Percentiles rank a stretch among this genome's conserved stretches.
Evolutionary conservation across 1,139 yeast genomes (phyloP).

Genomic region (Taiozyma sp.): DNA sequence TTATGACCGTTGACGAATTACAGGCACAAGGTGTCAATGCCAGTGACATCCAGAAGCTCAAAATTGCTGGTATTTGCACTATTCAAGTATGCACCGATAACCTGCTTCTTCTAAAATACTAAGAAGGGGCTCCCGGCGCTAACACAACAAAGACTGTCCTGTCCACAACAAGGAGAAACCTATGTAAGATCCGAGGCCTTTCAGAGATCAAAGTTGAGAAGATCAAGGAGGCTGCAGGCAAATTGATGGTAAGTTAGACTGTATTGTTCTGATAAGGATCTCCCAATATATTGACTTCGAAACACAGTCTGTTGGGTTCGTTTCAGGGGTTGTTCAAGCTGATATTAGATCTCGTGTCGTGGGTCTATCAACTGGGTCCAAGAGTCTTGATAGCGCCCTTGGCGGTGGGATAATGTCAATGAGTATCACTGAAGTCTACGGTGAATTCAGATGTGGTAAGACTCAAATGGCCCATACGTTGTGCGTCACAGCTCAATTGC

Average conservation of each 20-base stretch:
- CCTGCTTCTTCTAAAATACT: not conserved
- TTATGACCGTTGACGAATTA: slow-evolving; percentile 45
- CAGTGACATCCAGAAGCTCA: slow-evolving; percentile 49
- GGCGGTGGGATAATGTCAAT: slow-evolving; percentile 59
- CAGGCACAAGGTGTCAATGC: slow-evolving; percentile 55
- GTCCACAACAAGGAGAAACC: slow-evolving; percentile 48
- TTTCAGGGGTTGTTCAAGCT: slow-evolving; percentile 47
- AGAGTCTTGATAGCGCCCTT: slow-evolving; percentile 44
- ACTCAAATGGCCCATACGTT: slow-evolving; percentile 56
- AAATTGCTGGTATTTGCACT: slow-evolving; percentile 47
- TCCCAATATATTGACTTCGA: not conserved
- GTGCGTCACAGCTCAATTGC: slow-evolving; percentile 54
- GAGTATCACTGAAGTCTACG: slow-evolving; percentile 60
- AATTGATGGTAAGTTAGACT: slow-evolving; percentile 30
- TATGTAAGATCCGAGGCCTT: slow-evolving; percentile 47
- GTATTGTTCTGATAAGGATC: not conserved
- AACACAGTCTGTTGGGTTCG: slow-evolving; percentile 38
- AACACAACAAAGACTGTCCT: slow-evolving; percentile 35
- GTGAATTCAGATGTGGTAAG: slow-evolving; percentile 58
- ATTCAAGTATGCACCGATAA: slow-evolving; percentile 36
- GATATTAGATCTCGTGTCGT: slow-evolving; percentile 42
- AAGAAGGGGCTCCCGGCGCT: not conserved
- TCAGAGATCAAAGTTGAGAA: slow-evolving; percentile 57
- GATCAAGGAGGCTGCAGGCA: slow-evolving; percentile 55
- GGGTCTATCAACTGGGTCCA: slow-evolving; percentile 48